Conservation (phyloP, 768 basidiomycete genomes). For the Mycena leptocephala region DNA sequence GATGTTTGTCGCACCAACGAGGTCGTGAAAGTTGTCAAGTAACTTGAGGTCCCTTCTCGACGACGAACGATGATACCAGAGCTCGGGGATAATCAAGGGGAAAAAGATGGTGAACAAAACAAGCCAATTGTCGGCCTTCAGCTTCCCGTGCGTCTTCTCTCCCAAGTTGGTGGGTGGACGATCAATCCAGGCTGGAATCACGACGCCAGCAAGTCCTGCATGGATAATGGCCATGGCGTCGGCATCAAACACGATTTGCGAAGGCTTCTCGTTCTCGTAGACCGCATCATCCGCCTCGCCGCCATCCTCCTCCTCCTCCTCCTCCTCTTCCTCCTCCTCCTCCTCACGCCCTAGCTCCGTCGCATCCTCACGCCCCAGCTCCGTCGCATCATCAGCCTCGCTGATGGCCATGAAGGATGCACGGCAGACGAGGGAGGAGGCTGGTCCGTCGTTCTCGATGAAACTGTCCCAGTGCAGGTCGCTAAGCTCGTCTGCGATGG, state of each 20-base stretch:
- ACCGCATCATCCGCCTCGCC: background rate
- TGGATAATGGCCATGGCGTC: slow-evolving; percentile 3
- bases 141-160: slow-evolving; percentile 34
- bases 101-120: slow-evolving; percentile 25
- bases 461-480: slow-evolving; percentile 10
- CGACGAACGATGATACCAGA: background rate
- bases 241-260: slow-evolving; percentile 2
- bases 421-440: background rate
- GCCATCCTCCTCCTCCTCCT: background rate
- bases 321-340: background rate
- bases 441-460: background rate
- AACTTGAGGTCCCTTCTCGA: background rate
- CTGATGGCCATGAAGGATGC: slow-evolving; percentile 1
- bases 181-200: slow-evolving; percentile 27
- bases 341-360: too few relatives aligned
- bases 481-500: slow-evolving; percentile 2
- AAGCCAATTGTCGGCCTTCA: slow-evolving; percentile 39
- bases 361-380: background rate
- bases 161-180: slow-evolving; percentile 34
- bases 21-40: slow-evolving; percentile 25
- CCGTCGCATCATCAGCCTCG: background rate
- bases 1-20: slow-evolving; percentile 17
- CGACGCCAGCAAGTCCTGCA: slow-evolving; percentile 11
- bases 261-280: slow-evolving; percentile 15
- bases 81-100: slow-evolving; percentile 26